phyloP scores from a whole-genome alignment of 2,329 filamentous ascomycete species.

The Dothiorella sarmentorum region DNA sequence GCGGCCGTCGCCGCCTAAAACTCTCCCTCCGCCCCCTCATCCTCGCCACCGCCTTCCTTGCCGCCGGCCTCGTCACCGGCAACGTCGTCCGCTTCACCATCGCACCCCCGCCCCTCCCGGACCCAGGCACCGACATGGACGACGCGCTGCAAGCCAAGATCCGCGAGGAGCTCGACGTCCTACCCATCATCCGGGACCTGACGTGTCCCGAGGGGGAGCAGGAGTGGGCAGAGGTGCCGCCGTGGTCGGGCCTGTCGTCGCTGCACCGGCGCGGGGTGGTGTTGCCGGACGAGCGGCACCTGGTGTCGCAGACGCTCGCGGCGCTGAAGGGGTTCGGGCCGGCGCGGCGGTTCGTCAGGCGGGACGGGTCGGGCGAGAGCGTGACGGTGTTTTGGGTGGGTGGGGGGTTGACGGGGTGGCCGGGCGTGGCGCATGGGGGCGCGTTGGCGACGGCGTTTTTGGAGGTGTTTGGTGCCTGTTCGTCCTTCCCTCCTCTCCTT shows the following conservation, averaged over 20 bases:
- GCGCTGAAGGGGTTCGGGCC: slow-evolving; percentile 42
- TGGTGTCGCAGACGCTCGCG: slow-evolving; percentile 29
- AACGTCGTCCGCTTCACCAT: slow-evolving; percentile 7
- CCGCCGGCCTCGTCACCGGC: slow-evolving; percentile 6
- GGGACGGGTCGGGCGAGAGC: slow-evolving; percentile 54
- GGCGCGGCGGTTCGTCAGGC: slow-evolving; percentile 64
- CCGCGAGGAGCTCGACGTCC: neutral
- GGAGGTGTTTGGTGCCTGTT: slow-evolving; percentile 55
- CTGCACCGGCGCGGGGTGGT: neutral
- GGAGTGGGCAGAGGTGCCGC: slow-evolving; percentile 21
- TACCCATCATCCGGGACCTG: slow-evolving; percentile 13
- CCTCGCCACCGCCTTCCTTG: slow-evolving; percentile 3
- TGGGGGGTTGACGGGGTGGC: slow-evolving; percentile 64
- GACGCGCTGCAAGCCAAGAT: neutral
- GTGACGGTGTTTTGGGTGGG: slow-evolving; percentile 68
- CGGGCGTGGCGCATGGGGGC: slow-evolving; percentile 68
- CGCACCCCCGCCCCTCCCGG: slow-evolving; percentile 10
- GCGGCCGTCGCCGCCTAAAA: neutral
- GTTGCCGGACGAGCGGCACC: slow-evolving; percentile 16
- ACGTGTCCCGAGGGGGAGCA: slow-evolving; percentile 27
- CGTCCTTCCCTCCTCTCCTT: neutral
- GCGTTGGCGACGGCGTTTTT: slow-evolving; percentile 65
- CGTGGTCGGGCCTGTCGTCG: neutral
- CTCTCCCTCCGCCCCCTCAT: slow-evolving; percentile 14
- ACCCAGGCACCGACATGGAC: neutral